Evolutionary conservation across 495 filamentous ascomycete species (phyloP).

Genomic region (Aspergillus bertholletiae): DNA sequence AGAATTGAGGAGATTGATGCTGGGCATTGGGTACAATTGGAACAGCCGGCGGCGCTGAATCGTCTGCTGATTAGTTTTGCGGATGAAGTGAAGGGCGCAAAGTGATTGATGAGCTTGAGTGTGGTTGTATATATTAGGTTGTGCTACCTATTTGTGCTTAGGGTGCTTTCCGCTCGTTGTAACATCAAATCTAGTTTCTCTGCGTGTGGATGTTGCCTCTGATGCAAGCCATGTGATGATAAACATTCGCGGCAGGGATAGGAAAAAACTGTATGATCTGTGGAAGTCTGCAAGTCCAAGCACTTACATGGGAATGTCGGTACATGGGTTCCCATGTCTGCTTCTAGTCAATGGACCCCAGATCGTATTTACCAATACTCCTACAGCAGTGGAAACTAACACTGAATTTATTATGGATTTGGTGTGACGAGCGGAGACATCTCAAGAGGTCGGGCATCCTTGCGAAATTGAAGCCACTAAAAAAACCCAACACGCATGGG

Average conservation of each 20-base stretch:
- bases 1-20: background rate
- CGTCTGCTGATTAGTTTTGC: background rate
- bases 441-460: slow-evolving; percentile 14
- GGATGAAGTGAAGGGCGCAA: background rate
- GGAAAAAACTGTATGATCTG: slow-evolving; percentile 31
- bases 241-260: slow-evolving; percentile 22
- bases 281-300: slow-evolving; percentile 40
- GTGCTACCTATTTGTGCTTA: too few relatives aligned
- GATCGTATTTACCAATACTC: slow-evolving; percentile 42
- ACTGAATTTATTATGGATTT: slow-evolving; percentile 15
- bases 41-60: slow-evolving; percentile 2
- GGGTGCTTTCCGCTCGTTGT: too few relatives aligned
- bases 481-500: slow-evolving; percentile 45
- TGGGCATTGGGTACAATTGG: slow-evolving; percentile 5
- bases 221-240: slow-evolving; percentile 39
- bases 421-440: slow-evolving; percentile 24
- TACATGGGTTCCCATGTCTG: slow-evolving; percentile 31
- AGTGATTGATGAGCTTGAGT: too few relatives aligned
- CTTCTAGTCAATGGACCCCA: slow-evolving; percentile 39
- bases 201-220: too few relatives aligned
- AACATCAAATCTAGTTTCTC: too few relatives aligned
- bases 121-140: too few relatives aligned
- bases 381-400: slow-evolving; percentile 41
- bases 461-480: slow-evolving; percentile 35
- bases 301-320: slow-evolving; percentile 41